Evolutionary conservation across 106 monocot genomes (phyloP), one percentile per base, ranked within the genome.

Genomic region (Cymbidium sinense): DNA sequence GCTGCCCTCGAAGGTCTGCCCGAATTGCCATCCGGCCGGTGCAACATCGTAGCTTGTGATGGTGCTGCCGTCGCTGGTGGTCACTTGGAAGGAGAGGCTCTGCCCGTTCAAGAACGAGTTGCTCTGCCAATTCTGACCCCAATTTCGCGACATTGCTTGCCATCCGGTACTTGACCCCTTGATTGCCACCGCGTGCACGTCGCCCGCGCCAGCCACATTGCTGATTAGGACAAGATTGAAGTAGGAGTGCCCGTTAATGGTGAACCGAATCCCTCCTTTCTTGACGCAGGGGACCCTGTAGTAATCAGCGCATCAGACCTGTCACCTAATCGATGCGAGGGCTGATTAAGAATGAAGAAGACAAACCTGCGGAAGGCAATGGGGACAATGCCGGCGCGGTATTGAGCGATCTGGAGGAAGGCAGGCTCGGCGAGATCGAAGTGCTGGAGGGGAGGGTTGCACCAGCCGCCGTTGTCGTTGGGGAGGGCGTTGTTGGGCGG

Each of bases 111-210:
- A 85, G 83, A 85, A 83, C 2, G 85, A 74, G 85, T 92, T 89
- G 87, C 92, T 92, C 85, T 92, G 92, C 92, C 92, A 92, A 76
- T 92, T 92, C 85, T 89, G 89, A 37, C 92, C 92, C 92, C 92
- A 92, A 78, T 92, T 92, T 20, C 92, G 79, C 1, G 92, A 92
- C 89, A 92, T 87, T 4, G 89, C 52, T 74, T 89, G 89, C 92
- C 92, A 92, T 43, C 84, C 85, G 4, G 85, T 79, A 33, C 34
- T 79, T 39, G 89, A 89, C 20, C 89, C 87, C 80, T 92, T 92
- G 70, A 92, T 85, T 28, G 85, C 75, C 34, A 92, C 92, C 30
- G 87, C 7, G 62, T 78, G 87, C 13, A 89, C 85, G 79, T 92
- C 92, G 19, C 92, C 92, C 34, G 92, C 89, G 36, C 92, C 92